phyloP scores from a whole-genome alignment of 179 eudicot genomes.

The Kewa caespitosa region DNA sequence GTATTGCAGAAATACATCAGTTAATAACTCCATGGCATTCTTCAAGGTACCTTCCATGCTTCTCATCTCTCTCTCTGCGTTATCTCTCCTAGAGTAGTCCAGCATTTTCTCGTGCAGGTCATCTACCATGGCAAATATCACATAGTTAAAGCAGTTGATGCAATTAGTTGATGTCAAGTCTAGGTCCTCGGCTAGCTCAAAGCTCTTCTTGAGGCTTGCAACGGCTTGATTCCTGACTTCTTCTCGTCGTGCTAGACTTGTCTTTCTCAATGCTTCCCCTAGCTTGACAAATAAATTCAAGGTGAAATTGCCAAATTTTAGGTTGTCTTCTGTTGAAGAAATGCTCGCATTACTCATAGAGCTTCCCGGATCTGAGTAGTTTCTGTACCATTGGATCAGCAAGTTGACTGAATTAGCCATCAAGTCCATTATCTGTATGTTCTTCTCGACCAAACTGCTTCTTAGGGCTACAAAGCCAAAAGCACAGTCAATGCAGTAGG shows the following conservation, averaged over 20 bases:
- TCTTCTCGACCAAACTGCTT: constrained; percentile 45
- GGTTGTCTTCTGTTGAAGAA: constrained; percentile 46
- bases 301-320: constrained; percentile 34
- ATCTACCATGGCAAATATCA: constrained; percentile 89
- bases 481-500: constrained; percentile 55
- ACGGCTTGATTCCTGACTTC: constrained; percentile 87
- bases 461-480: constrained; percentile 33
- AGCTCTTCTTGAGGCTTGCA: constrained; percentile 61
- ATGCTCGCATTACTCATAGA: constrained; percentile 42
- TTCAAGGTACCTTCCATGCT: constrained; percentile 92
- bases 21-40: constrained; percentile 76
- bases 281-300: constrained; percentile 59
- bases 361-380: constrained; percentile 67
- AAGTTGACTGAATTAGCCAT: constrained; percentile 35
- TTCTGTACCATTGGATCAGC: constrained; percentile 62
- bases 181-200: constrained; percentile 58
- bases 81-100: constrained; percentile 80
- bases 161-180: constrained; percentile 57
- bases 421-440: constrained; percentile 29
- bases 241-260: constrained; percentile 84
- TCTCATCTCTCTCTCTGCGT: constrained; percentile 84
- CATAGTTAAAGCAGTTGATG: constrained; percentile 56
- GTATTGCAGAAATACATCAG: constrained; percentile 65
- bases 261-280: constrained; percentile 74
- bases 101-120: constrained; percentile 94